Evolutionary conservation across 2,329 filamentous ascomycete species (phyloP), one percentile per base, ranked within the genome.

Genomic region (Aureobasidium sp.): DNA sequence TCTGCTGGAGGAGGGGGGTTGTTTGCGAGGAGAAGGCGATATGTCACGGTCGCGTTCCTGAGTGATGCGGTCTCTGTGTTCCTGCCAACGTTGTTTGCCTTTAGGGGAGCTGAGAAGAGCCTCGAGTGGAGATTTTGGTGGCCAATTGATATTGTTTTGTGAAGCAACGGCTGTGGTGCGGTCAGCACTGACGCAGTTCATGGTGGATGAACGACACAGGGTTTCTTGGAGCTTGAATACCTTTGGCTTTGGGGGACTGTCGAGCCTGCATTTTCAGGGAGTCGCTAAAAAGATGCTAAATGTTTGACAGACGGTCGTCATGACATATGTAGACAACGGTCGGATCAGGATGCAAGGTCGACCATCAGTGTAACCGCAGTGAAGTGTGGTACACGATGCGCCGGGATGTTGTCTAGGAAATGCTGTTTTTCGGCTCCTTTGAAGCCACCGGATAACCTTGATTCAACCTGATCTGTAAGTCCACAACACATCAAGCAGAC

Each of bases 41-140:
- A 75, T 74, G 29, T 73, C 72, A 0, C 75, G 62, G 42, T 70
- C 67, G 25, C 62, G 60, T 4, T 58, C 42, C 30, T 58, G 54
- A 25, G 13, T 39, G 8, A 63, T 58, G 67, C 83, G 84, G 65
- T 86, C 83, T 66, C 85, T 82, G 68, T 88, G 79, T 63, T 86
- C 84, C 71, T 87, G 83, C 69, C 90, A 85, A 72, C 86, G 87
- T 71, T 87, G 85, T 68, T 91, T 88, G 59, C 91, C 93, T 66
- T 87, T 85, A 1, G 93, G 93, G 3, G 92, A 87, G 70, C 81
- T 84, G 62, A 86, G 74, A n/a, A 87, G 76, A 27, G 84, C 85
- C 65, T 86, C 82, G 67, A 81, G 79, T 16, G 85, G 83, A 27
- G 84, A 87, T 68, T 81, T 78, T 21, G 85, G 85, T 62, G 85